These are phyloP conservation scores for Ampelocalamus luodianensis DNA, from an alignment of 176 grass and related monocot genomes.

Conservation along the genomic window DNA sequence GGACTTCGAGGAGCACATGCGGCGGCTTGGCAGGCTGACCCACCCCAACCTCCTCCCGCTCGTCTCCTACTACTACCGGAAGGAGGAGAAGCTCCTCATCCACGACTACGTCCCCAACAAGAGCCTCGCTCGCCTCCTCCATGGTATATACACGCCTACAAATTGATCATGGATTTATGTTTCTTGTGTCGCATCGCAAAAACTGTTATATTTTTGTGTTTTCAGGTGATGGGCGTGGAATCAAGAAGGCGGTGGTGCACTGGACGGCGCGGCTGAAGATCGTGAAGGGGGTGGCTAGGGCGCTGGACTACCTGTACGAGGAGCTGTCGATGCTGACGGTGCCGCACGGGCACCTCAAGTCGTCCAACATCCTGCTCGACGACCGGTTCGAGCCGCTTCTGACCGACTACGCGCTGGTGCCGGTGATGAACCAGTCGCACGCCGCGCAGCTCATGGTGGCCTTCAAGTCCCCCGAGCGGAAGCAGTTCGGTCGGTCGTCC, in stretches of 20 bases:
- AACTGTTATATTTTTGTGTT: background rate
- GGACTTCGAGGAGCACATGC: constrained; percentile 98
- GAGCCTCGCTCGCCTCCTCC: constrained; percentile 74
- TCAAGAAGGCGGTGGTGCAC: constrained; percentile 52
- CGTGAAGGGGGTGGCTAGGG: constrained; percentile 69
- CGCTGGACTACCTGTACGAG: constrained; percentile 78
- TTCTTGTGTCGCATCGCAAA: no score
- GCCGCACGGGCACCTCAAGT: constrained; percentile 92
- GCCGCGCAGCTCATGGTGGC: constrained; percentile 80
- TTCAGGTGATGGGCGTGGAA: constrained; percentile 8
- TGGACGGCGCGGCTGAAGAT: constrained; percentile 70
- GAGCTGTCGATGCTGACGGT: constrained; percentile 90
- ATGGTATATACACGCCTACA: constrained; percentile 28
- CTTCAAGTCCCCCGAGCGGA: constrained; percentile 73
- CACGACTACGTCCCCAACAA: constrained; percentile 70
- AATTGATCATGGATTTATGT: background rate
- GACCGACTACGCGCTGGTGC: constrained; percentile 77
- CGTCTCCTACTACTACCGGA: constrained; percentile 88
- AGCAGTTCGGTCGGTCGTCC: constrained; percentile 62
- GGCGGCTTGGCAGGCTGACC: constrained; percentile 74
- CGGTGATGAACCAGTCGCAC: constrained; percentile 89
- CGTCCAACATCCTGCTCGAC: constrained; percentile 79
- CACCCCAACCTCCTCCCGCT: constrained; percentile 90
- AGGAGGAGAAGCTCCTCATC: constrained; percentile 95
- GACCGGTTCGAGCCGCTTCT: constrained; percentile 64